These are phyloP conservation scores for Phallus indusiatus DNA, from an alignment of 768 basidiomycete species.

Conservation along the genomic window DNA sequence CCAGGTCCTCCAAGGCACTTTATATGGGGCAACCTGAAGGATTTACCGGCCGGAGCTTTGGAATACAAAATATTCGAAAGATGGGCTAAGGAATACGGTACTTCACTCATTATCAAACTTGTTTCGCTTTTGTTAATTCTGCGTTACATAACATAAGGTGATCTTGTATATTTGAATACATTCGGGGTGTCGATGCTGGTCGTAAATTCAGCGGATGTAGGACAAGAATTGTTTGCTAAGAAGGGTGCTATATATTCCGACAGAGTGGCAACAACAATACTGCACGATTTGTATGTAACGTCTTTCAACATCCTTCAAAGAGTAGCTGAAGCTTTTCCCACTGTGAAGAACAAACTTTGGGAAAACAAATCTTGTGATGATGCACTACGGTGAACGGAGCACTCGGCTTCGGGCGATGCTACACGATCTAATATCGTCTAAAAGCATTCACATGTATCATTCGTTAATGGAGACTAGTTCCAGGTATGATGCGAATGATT, in stretches of 20 bases:
- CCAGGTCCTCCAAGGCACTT: conserved; percentile 20
- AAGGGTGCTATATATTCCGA: conserved; percentile 22
- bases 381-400: too few relatives aligned
- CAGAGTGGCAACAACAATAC: conserved; percentile 11
- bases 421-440: too few relatives aligned
- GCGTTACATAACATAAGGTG: background rate
- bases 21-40: conserved; percentile 18
- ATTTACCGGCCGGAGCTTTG: conserved; percentile 11
- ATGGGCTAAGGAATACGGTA: conserved; percentile 17
- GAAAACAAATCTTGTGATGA: too few relatives aligned
- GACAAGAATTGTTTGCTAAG: conserved; percentile 20
- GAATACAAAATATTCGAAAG: conserved; percentile 16
- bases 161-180: conserved; percentile 2
- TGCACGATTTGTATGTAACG: background rate
- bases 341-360: too few relatives aligned
- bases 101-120: background rate
- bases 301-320: too few relatives aligned
- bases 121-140: too few relatives aligned
- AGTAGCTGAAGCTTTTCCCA: too few relatives aligned
- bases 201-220: conserved; percentile 19
- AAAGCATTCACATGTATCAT: too few relatives aligned
- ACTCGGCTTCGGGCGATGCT: too few relatives aligned
- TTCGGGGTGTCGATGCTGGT: conserved; percentile 10
- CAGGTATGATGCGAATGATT: too few relatives aligned
- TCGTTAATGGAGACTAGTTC: too few relatives aligned